A percentile compares a stretch with the other conserved stretches of the same genome.
phyloP scores from a whole-genome alignment of 2,329 filamentous ascomycete species.

The Simplicillium aogashimaense region DNA sequence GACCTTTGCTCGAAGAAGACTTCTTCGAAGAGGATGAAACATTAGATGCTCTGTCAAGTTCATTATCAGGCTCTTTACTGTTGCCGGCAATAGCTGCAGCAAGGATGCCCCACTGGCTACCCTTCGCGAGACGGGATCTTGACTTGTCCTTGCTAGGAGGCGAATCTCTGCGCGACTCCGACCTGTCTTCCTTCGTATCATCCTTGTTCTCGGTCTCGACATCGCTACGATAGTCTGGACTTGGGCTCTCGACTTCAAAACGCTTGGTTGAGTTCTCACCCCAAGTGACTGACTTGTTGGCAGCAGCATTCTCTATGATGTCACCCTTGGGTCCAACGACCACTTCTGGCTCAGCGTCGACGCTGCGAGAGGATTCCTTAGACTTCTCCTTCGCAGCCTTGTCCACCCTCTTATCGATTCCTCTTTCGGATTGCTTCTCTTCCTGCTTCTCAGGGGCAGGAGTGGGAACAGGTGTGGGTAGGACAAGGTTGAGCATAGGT shows the following conservation, averaged over 20 bases:
- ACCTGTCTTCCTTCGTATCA: conserved; percentile 14
- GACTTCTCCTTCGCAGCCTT: conserved; percentile 6
- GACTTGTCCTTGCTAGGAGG: conserved; percentile 15
- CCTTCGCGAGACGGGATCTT: conserved; percentile 25
- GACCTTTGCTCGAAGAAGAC: conserved; percentile 6
- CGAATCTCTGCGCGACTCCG: conserved; percentile 1
- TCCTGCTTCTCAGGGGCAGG: conserved; percentile 20
- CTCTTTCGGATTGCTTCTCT: conserved; percentile 7
- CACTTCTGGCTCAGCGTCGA: conserved; percentile 20
- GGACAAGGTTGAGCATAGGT: conserved; percentile 50
- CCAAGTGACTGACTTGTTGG: conserved; percentile 51
- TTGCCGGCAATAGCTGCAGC: conserved; percentile 37
- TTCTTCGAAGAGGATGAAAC: conserved; percentile 8
- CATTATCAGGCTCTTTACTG: conserved; percentile 24
- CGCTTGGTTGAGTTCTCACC: conserved; percentile 55
- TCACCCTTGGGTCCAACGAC: conserved; percentile 30
- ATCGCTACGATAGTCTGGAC: conserved; percentile 34
- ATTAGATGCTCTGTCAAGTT: conserved; percentile 15
- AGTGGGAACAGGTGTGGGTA: conserved; percentile 46
- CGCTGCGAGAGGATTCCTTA: conserved; percentile 12
- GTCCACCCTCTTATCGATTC: conserved; percentile 8
- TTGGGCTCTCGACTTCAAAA: conserved; percentile 52
- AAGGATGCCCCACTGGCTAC: conserved; percentile 41
- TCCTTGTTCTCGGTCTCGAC: conserved; percentile 17
- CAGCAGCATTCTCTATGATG: conserved; percentile 28